A percentile compares a stretch with the other conserved stretches of the same genome.
phyloP scores from a whole-genome alignment of 1,139 yeast genomes.

The Candida smagusa region DNA sequence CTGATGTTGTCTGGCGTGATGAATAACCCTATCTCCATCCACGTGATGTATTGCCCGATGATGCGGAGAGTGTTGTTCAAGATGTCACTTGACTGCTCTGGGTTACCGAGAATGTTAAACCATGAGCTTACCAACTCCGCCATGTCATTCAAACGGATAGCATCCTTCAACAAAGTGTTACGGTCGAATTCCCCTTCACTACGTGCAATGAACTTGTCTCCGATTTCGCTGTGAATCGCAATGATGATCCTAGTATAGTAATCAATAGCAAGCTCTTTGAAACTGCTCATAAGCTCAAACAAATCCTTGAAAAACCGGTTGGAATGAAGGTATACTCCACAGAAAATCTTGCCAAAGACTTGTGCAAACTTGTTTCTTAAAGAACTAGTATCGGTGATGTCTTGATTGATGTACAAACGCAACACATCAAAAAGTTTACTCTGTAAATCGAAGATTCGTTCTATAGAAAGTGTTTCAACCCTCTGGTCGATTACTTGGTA shows the following conservation, averaged over 20 bases:
- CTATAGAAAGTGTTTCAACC: constrained; percentile 43
- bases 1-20: constrained; percentile 64
- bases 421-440: constrained; percentile 38
- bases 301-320: constrained; percentile 68
- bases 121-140: constrained; percentile 62
- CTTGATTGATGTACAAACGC: constrained; percentile 25
- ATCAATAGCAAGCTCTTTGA: constrained; percentile 57
- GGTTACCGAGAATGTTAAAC: constrained; percentile 52
- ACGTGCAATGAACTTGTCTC: constrained; percentile 80
- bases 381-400: constrained; percentile 52
- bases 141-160: constrained; percentile 77
- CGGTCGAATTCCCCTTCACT: constrained; percentile 60
- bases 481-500: constrained; percentile 77
- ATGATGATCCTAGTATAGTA: constrained; percentile 71
- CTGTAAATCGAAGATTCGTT: constrained; percentile 34
- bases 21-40: constrained; percentile 90
- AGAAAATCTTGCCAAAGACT: constrained; percentile 67
- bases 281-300: constrained; percentile 29
- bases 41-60: constrained; percentile 83
- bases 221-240: constrained; percentile 86
- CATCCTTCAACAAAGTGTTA: constrained; percentile 73
- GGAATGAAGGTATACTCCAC: constrained; percentile 64
- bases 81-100: constrained; percentile 39
- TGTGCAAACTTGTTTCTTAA: constrained; percentile 79
- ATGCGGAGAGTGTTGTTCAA: constrained; percentile 59